phyloP scores from a whole-genome alignment of 306 rosid genomes.

The Casuarina glauca region DNA sequence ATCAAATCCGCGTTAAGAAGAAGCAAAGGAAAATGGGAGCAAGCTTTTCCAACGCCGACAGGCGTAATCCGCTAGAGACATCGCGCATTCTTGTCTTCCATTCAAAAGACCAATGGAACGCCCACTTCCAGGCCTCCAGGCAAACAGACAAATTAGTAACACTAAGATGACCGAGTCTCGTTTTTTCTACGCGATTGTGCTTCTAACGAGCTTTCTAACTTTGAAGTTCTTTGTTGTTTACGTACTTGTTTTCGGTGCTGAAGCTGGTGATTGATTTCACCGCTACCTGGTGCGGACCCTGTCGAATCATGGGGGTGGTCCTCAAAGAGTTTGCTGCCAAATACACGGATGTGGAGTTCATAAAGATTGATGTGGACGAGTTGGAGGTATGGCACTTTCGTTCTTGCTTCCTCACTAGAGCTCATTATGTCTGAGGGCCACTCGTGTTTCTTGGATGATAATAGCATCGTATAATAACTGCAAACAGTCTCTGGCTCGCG shows the following conservation, averaged over 20 bases:
- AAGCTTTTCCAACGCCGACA: constrained; percentile 17
- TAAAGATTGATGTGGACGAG: constrained; percentile 75
- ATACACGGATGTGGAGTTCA: constrained; percentile 60
- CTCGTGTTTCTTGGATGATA: neutral
- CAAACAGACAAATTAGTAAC: constrained; percentile 65
- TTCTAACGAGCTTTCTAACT: neutral
- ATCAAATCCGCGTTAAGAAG: neutral
- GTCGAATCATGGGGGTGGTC: constrained; percentile 63
- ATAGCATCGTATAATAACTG: constrained; percentile 2
- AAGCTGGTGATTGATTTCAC: constrained; percentile 83
- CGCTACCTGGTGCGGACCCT: constrained; percentile 85
- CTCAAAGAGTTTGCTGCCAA: constrained; percentile 52
- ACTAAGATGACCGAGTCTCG: neutral
- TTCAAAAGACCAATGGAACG: constrained; percentile 57
- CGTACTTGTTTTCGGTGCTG: constrained; percentile 5
- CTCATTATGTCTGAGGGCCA: too few relatives aligned
- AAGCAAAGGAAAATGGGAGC: constrained; percentile 44
- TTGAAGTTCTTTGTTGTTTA: neutral
- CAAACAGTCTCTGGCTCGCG: constrained; percentile 65
- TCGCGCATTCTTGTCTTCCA: constrained; percentile 48
- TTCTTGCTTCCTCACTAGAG: neutral
- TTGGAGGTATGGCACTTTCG: constrained; percentile 40
- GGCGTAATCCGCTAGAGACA: constrained; percentile 7
- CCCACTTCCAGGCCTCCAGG: constrained; percentile 49
- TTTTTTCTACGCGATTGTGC: too few relatives aligned